Conservation (phyloP, 257 asterid genomes). For the Voacanga thouarsii region DNA sequence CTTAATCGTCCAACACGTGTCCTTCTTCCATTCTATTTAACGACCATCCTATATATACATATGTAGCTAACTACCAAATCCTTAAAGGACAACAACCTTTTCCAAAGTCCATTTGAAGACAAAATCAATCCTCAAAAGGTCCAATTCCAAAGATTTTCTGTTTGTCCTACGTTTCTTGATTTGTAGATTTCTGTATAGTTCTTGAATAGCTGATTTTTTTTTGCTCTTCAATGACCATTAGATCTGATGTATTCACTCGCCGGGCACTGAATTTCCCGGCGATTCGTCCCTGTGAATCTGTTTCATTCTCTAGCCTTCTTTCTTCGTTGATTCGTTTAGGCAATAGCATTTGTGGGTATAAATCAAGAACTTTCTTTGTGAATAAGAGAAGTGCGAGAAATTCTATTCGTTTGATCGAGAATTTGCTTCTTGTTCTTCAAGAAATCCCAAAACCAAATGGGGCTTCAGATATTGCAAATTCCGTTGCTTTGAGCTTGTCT, state of each 20-base stretch:
- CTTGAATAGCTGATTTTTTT: neutral
- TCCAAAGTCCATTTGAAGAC: neutral
- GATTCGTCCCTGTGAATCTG: slow-evolving; percentile 63
- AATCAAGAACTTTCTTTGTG: slow-evolving; percentile 43
- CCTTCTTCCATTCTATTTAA: slow-evolving; percentile 1
- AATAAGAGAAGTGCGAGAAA: slow-evolving; percentile 47
- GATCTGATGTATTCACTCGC: slow-evolving; percentile 50
- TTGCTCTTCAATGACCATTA: slow-evolving; percentile 45
- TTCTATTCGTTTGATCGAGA: slow-evolving; percentile 47
- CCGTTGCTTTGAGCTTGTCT: slow-evolving; percentile 44
- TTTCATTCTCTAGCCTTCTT: slow-evolving; percentile 41
- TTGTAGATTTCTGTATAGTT: neutral
- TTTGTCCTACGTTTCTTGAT: slow-evolving; percentile 1
- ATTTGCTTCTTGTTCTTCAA: slow-evolving; percentile 55
- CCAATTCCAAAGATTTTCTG: neutral
- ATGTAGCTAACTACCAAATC: slow-evolving; percentile 16
- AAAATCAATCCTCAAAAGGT: slow-evolving; percentile 5
- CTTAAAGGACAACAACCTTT: slow-evolving; percentile 4
- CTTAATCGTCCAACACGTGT: slow-evolving; percentile 33
- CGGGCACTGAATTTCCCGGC: slow-evolving; percentile 88
- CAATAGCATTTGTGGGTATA: slow-evolving; percentile 40
- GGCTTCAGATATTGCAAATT: slow-evolving; percentile 13
- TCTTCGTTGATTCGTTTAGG: slow-evolving; percentile 46
- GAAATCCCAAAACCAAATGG: slow-evolving; percentile 29
- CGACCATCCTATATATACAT: slow-evolving; percentile 21